Evolutionary conservation across 495 filamentous ascomycete genomes (phyloP).

Genomic region (Mytilinidion resinicola): DNA sequence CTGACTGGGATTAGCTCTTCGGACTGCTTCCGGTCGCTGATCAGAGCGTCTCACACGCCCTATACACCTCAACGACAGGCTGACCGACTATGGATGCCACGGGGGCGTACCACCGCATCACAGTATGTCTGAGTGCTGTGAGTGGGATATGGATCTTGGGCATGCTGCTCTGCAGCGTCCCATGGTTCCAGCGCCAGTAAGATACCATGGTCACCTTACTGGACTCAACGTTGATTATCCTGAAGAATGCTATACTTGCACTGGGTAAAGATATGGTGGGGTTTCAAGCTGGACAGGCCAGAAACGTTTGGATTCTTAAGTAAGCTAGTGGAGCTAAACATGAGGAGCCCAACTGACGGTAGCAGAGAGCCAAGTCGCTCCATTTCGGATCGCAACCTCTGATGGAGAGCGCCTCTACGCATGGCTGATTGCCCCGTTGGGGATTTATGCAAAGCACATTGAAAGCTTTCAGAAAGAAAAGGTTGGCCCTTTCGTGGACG

Average conservation of each 20-base stretch:
- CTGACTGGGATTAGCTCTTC: too few species aligned
- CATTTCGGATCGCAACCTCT: constrained; percentile 54
- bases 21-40: too few species aligned
- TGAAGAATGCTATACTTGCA: constrained; percentile 39
- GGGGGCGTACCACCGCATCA: not conserved
- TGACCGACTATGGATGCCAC: too few species aligned
- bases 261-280: constrained; percentile 18
- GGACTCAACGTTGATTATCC: constrained; percentile 65
- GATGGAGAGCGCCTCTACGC: constrained; percentile 56
- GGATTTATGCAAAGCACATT: constrained; percentile 54
- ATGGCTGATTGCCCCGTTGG: constrained; percentile 68
- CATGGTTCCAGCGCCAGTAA: constrained; percentile 57
- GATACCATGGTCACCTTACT: constrained; percentile 39
- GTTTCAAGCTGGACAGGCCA: constrained; percentile 21
- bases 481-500: constrained; percentile 45
- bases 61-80: not conserved
- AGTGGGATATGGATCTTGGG: constrained; percentile 24
- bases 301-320: constrained; percentile 41
- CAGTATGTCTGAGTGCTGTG: constrained; percentile 7
- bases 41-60: not conserved
- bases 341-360: constrained; percentile 59
- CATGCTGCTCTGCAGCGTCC: constrained; percentile 20
- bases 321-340: constrained; percentile 61
- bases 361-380: constrained; percentile 56
- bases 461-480: constrained; percentile 44